Percentiles rank a stretch among this genome's conserved stretches.
Conservation (phyloP, 768 basidiomycete genomes). For the Tulasnella sp. region DNA sequence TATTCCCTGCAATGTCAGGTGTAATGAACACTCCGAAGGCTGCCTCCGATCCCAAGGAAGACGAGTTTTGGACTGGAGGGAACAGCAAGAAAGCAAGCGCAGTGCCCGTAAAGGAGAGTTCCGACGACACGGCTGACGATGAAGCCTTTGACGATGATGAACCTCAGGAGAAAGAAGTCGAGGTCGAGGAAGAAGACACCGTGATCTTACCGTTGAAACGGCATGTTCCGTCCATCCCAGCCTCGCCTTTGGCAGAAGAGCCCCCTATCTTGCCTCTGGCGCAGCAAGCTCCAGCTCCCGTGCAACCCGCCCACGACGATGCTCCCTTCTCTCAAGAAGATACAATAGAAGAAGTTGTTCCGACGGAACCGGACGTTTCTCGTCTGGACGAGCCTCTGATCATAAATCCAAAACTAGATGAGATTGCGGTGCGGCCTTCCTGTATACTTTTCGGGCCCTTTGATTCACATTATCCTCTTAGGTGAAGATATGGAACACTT, state of each 20-base stretch:
- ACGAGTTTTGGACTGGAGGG: constrained; percentile 16
- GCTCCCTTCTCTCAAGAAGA: background rate
- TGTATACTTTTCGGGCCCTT: background rate
- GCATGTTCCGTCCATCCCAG: background rate
- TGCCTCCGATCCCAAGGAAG: background rate
- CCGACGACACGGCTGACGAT: background rate
- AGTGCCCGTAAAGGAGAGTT: background rate
- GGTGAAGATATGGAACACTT: constrained; percentile 11
- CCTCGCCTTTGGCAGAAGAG: background rate
- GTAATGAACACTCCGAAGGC: background rate
- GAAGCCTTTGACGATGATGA: background rate
- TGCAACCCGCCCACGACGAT: background rate
- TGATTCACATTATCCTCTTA: background rate
- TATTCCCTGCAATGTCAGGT: background rate
- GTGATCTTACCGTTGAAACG: background rate
- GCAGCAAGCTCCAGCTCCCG: background rate
- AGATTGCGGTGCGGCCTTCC: background rate
- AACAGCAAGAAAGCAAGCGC: background rate
- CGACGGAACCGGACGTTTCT: background rate
- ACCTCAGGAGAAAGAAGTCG: background rate
- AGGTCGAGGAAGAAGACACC: constrained; percentile 8
- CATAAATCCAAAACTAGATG: background rate
- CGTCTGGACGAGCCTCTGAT: background rate
- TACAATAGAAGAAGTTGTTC: background rate
- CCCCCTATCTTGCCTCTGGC: background rate